Evolutionary conservation across 2,329 filamentous ascomycete species (phyloP).

Genomic region (Aureobasidium vineae): DNA sequence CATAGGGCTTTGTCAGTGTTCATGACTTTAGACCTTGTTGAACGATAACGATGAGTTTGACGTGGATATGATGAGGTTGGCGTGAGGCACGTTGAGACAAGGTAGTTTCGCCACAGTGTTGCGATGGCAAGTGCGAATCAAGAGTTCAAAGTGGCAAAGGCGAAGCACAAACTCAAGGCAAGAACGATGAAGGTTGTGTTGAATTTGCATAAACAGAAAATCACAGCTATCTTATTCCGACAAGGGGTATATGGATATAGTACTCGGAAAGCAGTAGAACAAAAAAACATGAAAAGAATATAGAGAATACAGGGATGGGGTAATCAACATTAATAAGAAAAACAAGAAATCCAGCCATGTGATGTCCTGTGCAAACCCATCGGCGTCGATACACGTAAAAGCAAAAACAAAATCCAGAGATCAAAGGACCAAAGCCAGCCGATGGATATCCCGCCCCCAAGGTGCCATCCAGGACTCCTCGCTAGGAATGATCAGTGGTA

Average conservation of each 20-base stretch:
- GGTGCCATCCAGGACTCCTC: slow-evolving; percentile 25
- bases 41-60: neutral
- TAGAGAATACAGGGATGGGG: slow-evolving; percentile 5
- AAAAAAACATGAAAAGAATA: neutral
- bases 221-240: slow-evolving; percentile 13
- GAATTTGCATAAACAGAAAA: neutral
- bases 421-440: slow-evolving; percentile 17
- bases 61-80: neutral
- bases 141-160: neutral
- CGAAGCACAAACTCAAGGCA: neutral
- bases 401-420: slow-evolving; percentile 2
- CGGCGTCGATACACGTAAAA: slow-evolving; percentile 9
- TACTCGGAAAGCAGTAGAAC: neutral
- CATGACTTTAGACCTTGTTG: neutral
- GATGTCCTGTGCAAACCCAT: slow-evolving; percentile 24
- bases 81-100: neutral
- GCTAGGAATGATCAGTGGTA: slow-evolving; percentile 22
- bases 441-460: slow-evolving; percentile 21
- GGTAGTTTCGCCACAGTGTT: slow-evolving; percentile 1
- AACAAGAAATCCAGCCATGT: slow-evolving; percentile 10
- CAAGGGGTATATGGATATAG: slow-evolving; percentile 21
- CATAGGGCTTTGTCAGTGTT: neutral
- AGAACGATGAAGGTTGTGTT: neutral
- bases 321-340: slow-evolving; percentile 19
- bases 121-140: neutral